Conservation (phyloP, 1,284 basidiomycete species). For the Sporisorium exsertum region DNA sequence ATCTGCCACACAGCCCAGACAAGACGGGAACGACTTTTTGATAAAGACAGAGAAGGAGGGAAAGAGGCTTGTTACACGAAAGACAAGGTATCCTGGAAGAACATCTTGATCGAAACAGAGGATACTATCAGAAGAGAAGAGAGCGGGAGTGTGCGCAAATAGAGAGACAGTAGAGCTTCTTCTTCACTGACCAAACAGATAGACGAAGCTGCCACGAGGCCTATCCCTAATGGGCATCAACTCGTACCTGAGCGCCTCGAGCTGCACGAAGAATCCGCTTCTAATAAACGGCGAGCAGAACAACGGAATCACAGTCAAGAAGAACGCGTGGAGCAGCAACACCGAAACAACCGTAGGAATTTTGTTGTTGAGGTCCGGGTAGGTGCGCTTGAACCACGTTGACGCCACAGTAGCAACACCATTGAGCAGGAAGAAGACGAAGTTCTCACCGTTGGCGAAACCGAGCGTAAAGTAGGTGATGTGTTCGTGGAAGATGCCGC, state of each 20-base stretch:
- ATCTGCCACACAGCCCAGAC: neutral
- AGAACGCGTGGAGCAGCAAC: conserved; percentile 59
- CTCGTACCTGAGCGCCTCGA: conserved; percentile 61
- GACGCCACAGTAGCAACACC: conserved; percentile 62
- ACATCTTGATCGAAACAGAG: neutral
- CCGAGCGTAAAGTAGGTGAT: conserved; percentile 62
- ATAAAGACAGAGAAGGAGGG: neutral
- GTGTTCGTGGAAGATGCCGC: conserved; percentile 66
- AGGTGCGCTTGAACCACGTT: conserved; percentile 60
- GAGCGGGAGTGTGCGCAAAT: neutral
- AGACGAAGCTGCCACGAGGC: conserved; percentile 60
- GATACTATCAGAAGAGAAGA: neutral
- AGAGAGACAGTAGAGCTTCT: neutral
- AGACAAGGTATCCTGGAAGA: neutral
- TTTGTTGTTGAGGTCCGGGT: conserved; percentile 52
- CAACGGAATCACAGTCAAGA: conserved; percentile 56
- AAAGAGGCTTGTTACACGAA: neutral
- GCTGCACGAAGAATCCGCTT: conserved; percentile 62
- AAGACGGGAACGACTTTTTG: neutral
- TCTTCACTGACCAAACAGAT: conserved; percentile 56
- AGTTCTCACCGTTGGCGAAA: conserved; percentile 65
- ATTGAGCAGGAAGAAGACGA: conserved; percentile 66
- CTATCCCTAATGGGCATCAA: conserved; percentile 50
- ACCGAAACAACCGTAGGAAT: conserved; percentile 59
- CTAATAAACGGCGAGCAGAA: conserved; percentile 66